Evolutionary conservation across 1,139 yeast species (phyloP).

Genomic region (Candida tetrigidarum): DNA sequence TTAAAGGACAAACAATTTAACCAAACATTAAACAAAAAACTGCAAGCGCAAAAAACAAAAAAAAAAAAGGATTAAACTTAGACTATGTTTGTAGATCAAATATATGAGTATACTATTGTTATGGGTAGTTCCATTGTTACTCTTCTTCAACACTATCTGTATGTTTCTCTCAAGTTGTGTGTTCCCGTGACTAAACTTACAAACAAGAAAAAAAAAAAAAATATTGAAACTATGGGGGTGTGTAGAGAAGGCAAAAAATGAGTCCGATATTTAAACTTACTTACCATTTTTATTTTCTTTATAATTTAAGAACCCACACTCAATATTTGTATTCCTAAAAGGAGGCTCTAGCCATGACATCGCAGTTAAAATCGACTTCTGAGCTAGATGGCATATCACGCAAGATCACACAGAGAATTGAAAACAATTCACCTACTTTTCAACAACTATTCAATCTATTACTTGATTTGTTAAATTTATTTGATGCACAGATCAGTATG

Average conservation of each 20-base stretch:
- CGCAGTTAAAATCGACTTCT: not conserved
- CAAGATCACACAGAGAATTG: constrained; percentile 8
- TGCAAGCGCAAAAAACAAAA: too few relatives aligned
- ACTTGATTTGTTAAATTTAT: constrained; percentile 38
- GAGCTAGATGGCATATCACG: constrained; percentile 8
- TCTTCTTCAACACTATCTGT: too few relatives aligned
- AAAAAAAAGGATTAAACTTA: not conserved
- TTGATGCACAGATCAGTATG: constrained; percentile 36
- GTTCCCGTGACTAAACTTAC: not conserved
- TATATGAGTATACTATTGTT: not conserved
- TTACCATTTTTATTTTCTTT: not conserved
- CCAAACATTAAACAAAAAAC: too few relatives aligned
- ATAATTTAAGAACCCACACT: too few relatives aligned
- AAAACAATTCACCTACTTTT: constrained; percentile 4
- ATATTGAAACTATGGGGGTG: too few relatives aligned
- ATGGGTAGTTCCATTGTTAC: too few relatives aligned
- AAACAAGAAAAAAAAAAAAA: not conserved
- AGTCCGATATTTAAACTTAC: constrained; percentile 1
- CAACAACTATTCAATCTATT: constrained; percentile 19
- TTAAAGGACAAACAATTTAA: too few relatives aligned
- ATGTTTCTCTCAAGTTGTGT: too few relatives aligned
- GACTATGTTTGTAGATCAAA: constrained; percentile 2
- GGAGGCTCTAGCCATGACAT: not conserved
- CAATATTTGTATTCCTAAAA: not conserved
- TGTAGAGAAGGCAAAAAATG: too few relatives aligned